These are phyloP conservation scores for Colletotrichum gigasporum DNA, from an alignment of 2,329 filamentous ascomycete genomes.

Conservation along the genomic window DNA sequence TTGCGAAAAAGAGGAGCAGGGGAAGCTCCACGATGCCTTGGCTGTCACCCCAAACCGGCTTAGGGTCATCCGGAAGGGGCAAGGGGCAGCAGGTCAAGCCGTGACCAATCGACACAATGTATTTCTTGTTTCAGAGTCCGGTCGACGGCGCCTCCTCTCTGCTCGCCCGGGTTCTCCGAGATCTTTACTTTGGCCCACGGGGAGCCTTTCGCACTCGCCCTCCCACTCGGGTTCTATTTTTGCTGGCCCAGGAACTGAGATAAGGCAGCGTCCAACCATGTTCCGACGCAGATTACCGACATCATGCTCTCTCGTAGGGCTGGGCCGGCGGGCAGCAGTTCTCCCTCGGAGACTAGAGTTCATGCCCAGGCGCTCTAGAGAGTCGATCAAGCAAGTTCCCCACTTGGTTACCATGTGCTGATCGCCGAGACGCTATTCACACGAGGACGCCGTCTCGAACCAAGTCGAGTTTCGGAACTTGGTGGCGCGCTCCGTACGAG, in stretches of 20 bases:
- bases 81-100: neutral
- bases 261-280: conserved; percentile 5
- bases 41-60: neutral
- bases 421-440: neutral
- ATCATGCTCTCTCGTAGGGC: conserved; percentile 4
- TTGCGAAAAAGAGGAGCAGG: conserved; percentile 6
- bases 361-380: neutral
- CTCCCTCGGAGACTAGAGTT: neutral
- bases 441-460: neutral
- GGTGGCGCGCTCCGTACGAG: neutral
- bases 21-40: conserved; percentile 9
- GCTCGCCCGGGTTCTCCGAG: neutral
- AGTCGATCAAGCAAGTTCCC: neutral
- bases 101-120: conserved; percentile 12
- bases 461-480: neutral
- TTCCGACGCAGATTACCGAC: conserved; percentile 22
- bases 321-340: conserved; percentile 4
- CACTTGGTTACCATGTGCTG: neutral
- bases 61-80: neutral
- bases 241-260: neutral
- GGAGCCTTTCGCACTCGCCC: neutral
- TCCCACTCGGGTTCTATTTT: conserved; percentile 8
- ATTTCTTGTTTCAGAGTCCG: conserved; percentile 24
- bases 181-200: neutral
- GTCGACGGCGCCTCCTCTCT: neutral